Conservation (phyloP, 2,329 filamentous ascomycete genomes). For the Keithomyces neogunnii region DNA sequence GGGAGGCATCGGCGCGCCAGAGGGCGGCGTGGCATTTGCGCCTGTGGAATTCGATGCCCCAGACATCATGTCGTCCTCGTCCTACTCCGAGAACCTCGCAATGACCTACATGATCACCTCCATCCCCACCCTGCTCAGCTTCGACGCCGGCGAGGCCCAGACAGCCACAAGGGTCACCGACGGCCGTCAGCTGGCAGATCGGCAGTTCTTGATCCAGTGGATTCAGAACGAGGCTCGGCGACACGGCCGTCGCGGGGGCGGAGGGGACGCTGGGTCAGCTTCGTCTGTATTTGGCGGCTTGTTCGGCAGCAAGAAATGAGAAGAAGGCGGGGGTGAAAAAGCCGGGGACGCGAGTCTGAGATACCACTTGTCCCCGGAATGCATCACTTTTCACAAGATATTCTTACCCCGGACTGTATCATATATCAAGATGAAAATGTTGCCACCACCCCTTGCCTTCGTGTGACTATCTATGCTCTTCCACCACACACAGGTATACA, state of each 20-base stretch:
- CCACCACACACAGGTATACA: too few species aligned
- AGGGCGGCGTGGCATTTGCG: constrained; percentile 47
- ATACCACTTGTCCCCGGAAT: not conserved
- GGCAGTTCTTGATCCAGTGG: constrained; percentile 44
- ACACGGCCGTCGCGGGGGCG: constrained; percentile 35
- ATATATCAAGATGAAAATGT: too few species aligned
- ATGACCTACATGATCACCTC: constrained; percentile 50
- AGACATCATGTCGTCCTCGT: constrained; percentile 38
- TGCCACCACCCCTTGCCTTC: too few species aligned
- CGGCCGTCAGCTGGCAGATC: constrained; percentile 38
- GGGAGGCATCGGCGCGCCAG: constrained; percentile 42
- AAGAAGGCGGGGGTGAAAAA: not conserved
- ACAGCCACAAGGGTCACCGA: constrained; percentile 40
- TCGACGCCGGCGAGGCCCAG: constrained; percentile 46
- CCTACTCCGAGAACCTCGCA: constrained; percentile 28
- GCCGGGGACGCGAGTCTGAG: not conserved
- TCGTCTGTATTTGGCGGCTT: constrained; percentile 28
- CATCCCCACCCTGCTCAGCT: constrained; percentile 49
- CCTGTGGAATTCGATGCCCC: constrained; percentile 49
- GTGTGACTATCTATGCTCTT: too few species aligned
- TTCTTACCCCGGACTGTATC: too few species aligned
- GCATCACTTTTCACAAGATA: too few species aligned
- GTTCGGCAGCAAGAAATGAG: constrained; percentile 25
- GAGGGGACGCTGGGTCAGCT: constrained; percentile 26
- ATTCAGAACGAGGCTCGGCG: constrained; percentile 40